These are phyloP conservation scores for Tricholoma hemisulphureum DNA, from an alignment of 768 basidiomycete species.

Conservation along the genomic window DNA sequence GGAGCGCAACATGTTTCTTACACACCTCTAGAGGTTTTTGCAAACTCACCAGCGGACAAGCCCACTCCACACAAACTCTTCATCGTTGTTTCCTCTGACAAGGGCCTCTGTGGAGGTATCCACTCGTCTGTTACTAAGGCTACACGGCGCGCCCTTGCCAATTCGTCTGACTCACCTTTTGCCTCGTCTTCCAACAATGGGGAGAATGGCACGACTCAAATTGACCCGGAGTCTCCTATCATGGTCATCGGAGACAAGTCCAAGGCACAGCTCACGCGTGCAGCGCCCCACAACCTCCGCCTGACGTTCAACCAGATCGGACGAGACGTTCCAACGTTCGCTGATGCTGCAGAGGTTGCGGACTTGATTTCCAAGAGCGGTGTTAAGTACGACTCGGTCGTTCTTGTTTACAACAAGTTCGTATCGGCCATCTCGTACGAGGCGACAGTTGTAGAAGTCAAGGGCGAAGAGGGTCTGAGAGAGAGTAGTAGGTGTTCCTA, in stretches of 20 bases:
- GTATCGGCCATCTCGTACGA: slow-evolving; percentile 91
- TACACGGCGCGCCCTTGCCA: slow-evolving; percentile 68
- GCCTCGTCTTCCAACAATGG: slow-evolving; percentile 32
- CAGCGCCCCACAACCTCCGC: slow-evolving; percentile 59
- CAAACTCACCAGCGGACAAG: slow-evolving; percentile 67
- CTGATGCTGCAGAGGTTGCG: slow-evolving; percentile 91
- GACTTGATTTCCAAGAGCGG: slow-evolving; percentile 87
- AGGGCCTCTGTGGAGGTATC: slow-evolving; percentile 99
- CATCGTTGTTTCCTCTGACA: slow-evolving; percentile 94
- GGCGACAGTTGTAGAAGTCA: slow-evolving; percentile 68
- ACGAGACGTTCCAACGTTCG: slow-evolving; percentile 94
- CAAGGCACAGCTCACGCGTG: slow-evolving; percentile 84
- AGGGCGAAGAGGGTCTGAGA: slow-evolving; percentile 77
- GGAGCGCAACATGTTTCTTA: background rate
- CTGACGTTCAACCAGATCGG: slow-evolving; percentile 98
- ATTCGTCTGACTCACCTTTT: slow-evolving; percentile 50
- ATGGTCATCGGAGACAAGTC: slow-evolving; percentile 97
- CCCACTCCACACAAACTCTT: slow-evolving; percentile 80
- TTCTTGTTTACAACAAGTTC: slow-evolving; percentile 82
- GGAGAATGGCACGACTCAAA: slow-evolving; percentile 38
- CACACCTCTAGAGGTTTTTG: slow-evolving; percentile 73
- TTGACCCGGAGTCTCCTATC: slow-evolving; percentile 64
- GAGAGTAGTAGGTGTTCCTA: slow-evolving; percentile 62
- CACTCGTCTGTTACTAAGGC: slow-evolving; percentile 95
- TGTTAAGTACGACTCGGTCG: slow-evolving; percentile 82